Conservation (phyloP, 75 land plant genomes). For the Cryptomeria japonica region DNA sequence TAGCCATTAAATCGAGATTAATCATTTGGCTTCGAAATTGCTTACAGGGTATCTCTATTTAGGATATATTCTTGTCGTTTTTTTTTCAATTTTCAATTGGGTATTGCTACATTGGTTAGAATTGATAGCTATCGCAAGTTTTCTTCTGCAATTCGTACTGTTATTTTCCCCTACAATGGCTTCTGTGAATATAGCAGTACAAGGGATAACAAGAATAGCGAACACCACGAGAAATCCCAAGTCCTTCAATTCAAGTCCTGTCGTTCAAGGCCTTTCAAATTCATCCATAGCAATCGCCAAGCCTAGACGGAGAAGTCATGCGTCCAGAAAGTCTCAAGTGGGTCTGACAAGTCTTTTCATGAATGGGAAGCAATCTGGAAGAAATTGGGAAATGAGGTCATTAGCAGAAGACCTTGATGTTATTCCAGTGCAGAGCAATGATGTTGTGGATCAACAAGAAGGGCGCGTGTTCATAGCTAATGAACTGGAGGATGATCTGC, state of each 20-base stretch:
- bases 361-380: neutral
- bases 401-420: constrained; percentile 46
- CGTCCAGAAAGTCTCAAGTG: neutral
- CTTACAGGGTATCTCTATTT: neutral
- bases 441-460: constrained; percentile 39
- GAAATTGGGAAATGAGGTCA: constrained; percentile 13
- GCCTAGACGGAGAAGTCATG: neutral
- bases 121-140: neutral
- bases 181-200: neutral
- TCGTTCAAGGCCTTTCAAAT: constrained; percentile 3
- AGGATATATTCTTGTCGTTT: neutral
- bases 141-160: neutral
- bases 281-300: neutral
- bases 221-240: neutral
- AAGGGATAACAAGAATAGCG: constrained; percentile 3
- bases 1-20: neutral
- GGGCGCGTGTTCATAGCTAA: constrained; percentile 16
- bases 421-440: constrained; percentile 46
- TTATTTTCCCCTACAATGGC: neutral
- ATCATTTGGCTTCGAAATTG: neutral
- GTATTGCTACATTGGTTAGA: neutral
- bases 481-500: constrained; percentile 5
- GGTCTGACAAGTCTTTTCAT: neutral
- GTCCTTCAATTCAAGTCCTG: neutral
- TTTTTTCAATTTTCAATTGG: neutral